Conservation (phyloP, 805 yeast genomes). For the Lachancea dasiensis region DNA sequence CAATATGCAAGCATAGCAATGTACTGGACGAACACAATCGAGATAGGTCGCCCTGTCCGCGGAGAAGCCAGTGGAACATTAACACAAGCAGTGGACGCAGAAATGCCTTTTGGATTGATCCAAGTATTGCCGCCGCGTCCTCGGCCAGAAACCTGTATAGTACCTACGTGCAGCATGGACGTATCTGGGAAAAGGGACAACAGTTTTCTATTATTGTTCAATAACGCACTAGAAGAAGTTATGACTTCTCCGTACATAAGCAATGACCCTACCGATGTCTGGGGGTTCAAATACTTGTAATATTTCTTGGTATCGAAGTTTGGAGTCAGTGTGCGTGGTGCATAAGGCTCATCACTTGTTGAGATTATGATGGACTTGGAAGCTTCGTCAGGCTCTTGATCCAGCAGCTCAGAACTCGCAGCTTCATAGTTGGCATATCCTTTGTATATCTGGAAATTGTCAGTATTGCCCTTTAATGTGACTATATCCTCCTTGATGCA, state of each 20-base stretch:
- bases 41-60: constrained; percentile 39
- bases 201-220: constrained; percentile 64
- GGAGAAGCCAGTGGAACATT: constrained; percentile 44
- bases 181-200: constrained; percentile 42
- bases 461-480: constrained; percentile 38
- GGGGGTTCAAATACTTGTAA: constrained; percentile 34
- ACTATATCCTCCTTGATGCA: constrained; percentile 34
- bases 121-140: constrained; percentile 95
- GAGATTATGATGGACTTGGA: constrained; percentile 45
- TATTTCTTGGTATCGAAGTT: constrained; percentile 61
- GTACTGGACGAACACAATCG: constrained; percentile 83
- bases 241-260: constrained; percentile 81
- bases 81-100: constrained; percentile 72
- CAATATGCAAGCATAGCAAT: constrained; percentile 76
- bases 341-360: constrained; percentile 39
- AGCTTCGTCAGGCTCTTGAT: constrained; percentile 50
- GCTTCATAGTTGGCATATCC: constrained; percentile 16
- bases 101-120: constrained; percentile 91
- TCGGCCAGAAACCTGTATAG: constrained; percentile 81
- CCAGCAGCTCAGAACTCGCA: constrained; percentile 13
- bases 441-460: constrained; percentile 16
- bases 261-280: constrained; percentile 50
- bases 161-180: constrained; percentile 45
- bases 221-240: constrained; percentile 75
- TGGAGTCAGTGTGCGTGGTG: constrained; percentile 56